Evolutionary conservation across 257 asterid species (phyloP).

Genomic region (Nicotiana tomentosiformis): DNA sequence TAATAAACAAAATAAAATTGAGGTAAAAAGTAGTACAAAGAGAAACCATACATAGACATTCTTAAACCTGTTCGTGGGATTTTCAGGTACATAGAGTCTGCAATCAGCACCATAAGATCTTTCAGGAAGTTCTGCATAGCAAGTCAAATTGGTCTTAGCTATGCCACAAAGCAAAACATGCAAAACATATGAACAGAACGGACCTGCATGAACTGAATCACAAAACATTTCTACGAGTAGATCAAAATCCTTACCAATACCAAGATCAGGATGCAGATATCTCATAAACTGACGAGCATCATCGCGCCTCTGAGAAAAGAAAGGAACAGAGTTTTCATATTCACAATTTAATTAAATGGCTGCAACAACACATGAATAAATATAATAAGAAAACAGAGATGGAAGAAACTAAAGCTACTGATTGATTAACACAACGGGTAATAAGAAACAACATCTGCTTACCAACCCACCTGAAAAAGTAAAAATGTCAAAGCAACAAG

Average conservation of each 20-base stretch:
- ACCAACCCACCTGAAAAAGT: conserved; percentile 77
- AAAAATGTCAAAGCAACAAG: conserved; percentile 87
- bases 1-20: not conserved
- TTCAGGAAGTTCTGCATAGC: conserved; percentile 86
- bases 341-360: not conserved
- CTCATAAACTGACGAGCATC: conserved; percentile 89
- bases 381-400: not conserved
- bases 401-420: not conserved
- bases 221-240: conserved; percentile 2
- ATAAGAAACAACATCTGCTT: not conserved
- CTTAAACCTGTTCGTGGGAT: conserved; percentile 96
- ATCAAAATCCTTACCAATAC: conserved; percentile 58
- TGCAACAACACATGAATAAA: not conserved
- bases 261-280: conserved; percentile 85
- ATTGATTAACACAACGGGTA: not conserved
- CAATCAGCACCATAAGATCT: conserved; percentile 95
- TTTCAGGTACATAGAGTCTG: conserved; percentile 80
- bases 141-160: not conserved
- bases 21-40: conserved; percentile 4
- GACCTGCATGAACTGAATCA: not conserved
- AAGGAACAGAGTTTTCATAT: conserved; percentile 9
- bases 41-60: conserved; percentile 92
- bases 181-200: not conserved
- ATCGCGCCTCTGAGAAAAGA: conserved; percentile 66
- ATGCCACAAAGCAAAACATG: not conserved